phyloP scores from a whole-genome alignment of 208 protist genomes.

The Wallacemonas sp. region DNA sequence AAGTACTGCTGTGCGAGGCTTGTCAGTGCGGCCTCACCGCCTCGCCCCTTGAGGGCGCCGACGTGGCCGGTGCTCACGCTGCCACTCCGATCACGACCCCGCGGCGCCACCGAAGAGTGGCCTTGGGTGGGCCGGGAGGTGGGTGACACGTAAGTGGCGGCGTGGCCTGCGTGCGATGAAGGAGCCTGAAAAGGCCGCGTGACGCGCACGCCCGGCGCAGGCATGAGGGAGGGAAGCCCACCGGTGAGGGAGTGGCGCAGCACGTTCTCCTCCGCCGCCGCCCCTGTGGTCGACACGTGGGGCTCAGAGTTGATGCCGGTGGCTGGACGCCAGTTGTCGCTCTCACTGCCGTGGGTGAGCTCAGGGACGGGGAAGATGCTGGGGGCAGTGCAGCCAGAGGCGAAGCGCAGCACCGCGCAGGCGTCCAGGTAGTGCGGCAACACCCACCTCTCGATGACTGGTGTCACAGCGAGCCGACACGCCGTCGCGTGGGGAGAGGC shows the following conservation, averaged over 20 bases:
- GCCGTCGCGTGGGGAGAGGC: not conserved
- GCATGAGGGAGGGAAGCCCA: not conserved
- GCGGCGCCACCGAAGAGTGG: too few species aligned
- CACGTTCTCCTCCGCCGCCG: not conserved
- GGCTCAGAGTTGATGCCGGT: not conserved
- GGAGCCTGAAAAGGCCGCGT: not conserved
- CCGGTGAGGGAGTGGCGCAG: not conserved
- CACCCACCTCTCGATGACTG: constrained; percentile 1
- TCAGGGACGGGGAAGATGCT: not conserved
- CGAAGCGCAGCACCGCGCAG: not conserved
- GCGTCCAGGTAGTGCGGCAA: constrained; percentile 1
- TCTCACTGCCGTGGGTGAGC: not conserved
- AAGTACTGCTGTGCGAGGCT: constrained; percentile 2
- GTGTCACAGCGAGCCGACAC: not conserved
- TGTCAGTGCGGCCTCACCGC: not conserved
- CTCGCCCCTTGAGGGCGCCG: not conserved
- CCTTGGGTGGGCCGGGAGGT: too few species aligned
- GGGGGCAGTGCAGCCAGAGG: not conserved
- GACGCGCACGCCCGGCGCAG: not conserved
- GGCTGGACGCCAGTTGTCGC: not conserved
- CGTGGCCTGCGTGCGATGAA: not conserved
- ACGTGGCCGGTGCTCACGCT: not conserved
- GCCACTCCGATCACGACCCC: not conserved
- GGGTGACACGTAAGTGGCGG: not conserved
- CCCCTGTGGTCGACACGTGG: not conserved